Evolutionary conservation across 306 rosid species (phyloP).

Genomic region (Vigna angularis): DNA sequence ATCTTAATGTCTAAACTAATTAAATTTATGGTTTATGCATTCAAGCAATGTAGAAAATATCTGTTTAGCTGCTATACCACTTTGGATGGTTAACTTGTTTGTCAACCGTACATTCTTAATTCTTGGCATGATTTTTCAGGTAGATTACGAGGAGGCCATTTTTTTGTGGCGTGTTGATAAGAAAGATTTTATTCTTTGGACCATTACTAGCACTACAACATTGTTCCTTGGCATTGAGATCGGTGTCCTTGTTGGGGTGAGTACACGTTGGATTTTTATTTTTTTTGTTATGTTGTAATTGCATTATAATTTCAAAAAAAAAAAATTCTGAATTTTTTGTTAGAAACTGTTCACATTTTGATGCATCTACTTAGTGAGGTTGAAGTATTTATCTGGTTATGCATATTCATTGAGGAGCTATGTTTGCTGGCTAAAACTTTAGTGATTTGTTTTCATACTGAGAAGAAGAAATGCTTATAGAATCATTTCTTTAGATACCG

Average conservation of each 20-base stretch:
- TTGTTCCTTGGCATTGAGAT: constrained; percentile 95
- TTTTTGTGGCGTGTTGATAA: constrained; percentile 93
- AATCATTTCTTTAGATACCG: constrained; percentile 28
- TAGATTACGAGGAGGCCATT: constrained; percentile 90
- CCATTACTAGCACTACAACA: constrained; percentile 77
- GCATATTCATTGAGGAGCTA: constrained; percentile 12
- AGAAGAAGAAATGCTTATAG: constrained; percentile 19
- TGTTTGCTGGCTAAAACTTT: constrained; percentile 27
- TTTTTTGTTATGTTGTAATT: constrained; percentile 9
- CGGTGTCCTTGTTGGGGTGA: constrained; percentile 95
- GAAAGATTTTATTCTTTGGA: constrained; percentile 97
- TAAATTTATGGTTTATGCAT: constrained; percentile 27
- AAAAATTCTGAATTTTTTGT: background rate
- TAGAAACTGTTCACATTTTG: constrained; percentile 18
- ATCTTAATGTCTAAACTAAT: constrained; percentile 18
- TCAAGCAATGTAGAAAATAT: constrained; percentile 30
- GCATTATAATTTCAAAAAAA: constrained; percentile 19
- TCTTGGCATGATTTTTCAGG: constrained; percentile 60
- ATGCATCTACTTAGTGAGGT: constrained; percentile 24
- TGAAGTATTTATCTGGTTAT: constrained; percentile 22
- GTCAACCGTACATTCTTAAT: constrained; percentile 34
- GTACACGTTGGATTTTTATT: constrained; percentile 50
- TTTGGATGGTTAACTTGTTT: constrained; percentile 35
- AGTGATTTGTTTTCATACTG: constrained; percentile 21
- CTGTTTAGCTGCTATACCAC: constrained; percentile 36